Conservation (phyloP, 108 stramenopile species). For the Stephanodiscus minutulus region DNA sequence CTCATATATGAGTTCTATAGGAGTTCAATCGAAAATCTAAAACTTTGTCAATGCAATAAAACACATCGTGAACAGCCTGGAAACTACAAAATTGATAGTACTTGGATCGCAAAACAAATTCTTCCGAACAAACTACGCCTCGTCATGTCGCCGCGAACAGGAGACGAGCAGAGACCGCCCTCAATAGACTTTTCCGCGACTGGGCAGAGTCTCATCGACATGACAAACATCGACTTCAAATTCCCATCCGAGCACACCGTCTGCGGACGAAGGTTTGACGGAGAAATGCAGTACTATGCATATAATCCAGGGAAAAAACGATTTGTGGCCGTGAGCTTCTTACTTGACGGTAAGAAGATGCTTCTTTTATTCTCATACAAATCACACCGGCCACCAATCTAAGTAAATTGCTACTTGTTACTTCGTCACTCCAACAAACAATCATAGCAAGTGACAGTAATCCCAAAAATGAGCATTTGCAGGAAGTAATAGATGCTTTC, state of each 20-base stretch:
- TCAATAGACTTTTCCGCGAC: conserved; percentile 75
- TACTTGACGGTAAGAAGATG: conserved; percentile 30
- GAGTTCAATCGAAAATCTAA: neutral
- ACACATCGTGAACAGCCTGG: conserved; percentile 12
- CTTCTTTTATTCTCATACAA: neutral
- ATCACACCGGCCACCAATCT: neutral
- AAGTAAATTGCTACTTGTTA: too few species aligned
- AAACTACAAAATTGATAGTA: conserved; percentile 43
- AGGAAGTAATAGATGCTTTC: conserved; percentile 43
- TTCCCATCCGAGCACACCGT: conserved; percentile 80
- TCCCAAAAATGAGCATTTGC: conserved; percentile 43
- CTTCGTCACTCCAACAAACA: neutral
- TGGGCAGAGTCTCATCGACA: conserved; percentile 68
- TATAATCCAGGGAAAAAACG: conserved; percentile 48
- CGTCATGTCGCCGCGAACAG: conserved; percentile 40
- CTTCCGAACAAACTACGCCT: conserved; percentile 41
- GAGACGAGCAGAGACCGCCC: conserved; percentile 47
- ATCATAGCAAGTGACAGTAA: conserved; percentile 25
- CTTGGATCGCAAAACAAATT: conserved; percentile 39
- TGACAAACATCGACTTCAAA: conserved; percentile 83
- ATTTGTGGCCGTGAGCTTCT: conserved; percentile 47
- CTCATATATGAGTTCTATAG: neutral
- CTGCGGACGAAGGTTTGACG: conserved; percentile 70
- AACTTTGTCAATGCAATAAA: neutral
- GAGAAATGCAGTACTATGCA: conserved; percentile 81